Evolutionary conservation across 306 rosid genomes (phyloP).

Genomic region (Potentilla sterilis): DNA sequence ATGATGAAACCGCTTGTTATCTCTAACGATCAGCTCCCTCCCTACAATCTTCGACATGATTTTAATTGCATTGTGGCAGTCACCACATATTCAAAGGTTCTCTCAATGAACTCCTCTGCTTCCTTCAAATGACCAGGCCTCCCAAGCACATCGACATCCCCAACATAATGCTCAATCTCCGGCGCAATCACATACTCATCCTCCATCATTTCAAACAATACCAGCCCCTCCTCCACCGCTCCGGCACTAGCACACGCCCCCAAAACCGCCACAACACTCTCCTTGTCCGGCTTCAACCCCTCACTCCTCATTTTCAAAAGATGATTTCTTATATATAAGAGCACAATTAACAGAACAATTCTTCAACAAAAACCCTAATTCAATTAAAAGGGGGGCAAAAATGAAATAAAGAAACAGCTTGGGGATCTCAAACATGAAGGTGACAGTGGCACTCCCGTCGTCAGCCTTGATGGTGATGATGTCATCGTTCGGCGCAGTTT

Average conservation of each 20-base stretch:
- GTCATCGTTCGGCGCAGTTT: no score
- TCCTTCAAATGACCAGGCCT: slow-evolving; percentile 68
- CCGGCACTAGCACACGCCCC: slow-evolving; percentile 60
- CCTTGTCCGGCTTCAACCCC: slow-evolving; percentile 46
- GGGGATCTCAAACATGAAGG: no score
- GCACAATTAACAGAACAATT: no score
- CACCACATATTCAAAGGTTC: slow-evolving; percentile 90
- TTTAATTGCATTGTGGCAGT: slow-evolving; percentile 92
- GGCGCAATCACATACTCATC: slow-evolving; percentile 51
- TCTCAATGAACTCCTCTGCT: slow-evolving; percentile 64
- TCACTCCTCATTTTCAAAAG: slow-evolving; percentile 50
- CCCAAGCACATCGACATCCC: slow-evolving; percentile 53
- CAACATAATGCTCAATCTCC: slow-evolving; percentile 50
- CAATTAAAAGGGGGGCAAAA: no score
- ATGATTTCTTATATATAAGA: no score
- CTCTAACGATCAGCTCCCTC: slow-evolving; percentile 89
- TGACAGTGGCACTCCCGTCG: no score
- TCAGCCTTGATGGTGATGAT: no score
- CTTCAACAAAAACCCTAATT: no score
- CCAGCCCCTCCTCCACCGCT: slow-evolving; percentile 61
- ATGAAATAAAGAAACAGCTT: no score
- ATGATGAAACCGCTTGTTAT: slow-evolving; percentile 94
- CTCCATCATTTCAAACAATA: slow-evolving; percentile 48
- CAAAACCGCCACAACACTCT: slow-evolving; percentile 52
- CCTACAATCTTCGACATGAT: slow-evolving; percentile 89